A percentile compares a stretch with the other conserved stretches of the same genome.
phyloP scores from a whole-genome alignment of 2,329 filamentous ascomycete genomes.

The Scedosporium minutisporum region DNA sequence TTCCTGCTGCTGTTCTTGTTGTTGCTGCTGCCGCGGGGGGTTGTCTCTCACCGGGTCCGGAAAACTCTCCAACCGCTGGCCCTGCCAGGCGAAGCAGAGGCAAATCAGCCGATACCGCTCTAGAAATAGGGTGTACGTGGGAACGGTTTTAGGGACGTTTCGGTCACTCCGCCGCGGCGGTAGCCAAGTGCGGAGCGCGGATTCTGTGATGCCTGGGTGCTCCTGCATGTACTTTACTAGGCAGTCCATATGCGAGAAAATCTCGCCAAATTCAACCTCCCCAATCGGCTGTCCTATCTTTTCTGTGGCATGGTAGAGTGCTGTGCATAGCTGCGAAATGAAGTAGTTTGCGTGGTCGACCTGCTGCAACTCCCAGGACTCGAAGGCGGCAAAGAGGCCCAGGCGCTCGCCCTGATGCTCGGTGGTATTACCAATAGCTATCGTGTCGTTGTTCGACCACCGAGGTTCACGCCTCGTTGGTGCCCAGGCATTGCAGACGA shows the following conservation, averaged over 20 bases:
- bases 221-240: not conserved
- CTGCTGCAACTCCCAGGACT: not conserved
- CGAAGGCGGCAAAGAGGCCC: not conserved
- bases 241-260: not conserved
- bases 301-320: not conserved
- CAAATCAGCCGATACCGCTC: not conserved
- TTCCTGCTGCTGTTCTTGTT: not conserved
- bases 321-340: not conserved
- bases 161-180: not conserved
- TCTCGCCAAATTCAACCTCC: not conserved
- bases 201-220: not conserved
- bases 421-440: not conserved
- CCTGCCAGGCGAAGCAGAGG: not conserved
- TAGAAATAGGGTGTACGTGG: not conserved
- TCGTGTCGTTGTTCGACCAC: not conserved
- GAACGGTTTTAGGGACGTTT: not conserved
- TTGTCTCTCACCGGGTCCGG: not conserved
- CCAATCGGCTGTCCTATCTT: not conserved
- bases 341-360: not conserved
- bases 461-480: not conserved
- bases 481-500: not conserved
- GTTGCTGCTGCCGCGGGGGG: not conserved
- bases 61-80: not conserved
- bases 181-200: not conserved
- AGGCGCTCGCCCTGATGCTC: not conserved